Evolutionary conservation across 2,329 filamentous ascomycete species (phyloP), one percentile per base, ranked within the genome.

Genomic region (Colletotrichum chlorophyti): DNA sequence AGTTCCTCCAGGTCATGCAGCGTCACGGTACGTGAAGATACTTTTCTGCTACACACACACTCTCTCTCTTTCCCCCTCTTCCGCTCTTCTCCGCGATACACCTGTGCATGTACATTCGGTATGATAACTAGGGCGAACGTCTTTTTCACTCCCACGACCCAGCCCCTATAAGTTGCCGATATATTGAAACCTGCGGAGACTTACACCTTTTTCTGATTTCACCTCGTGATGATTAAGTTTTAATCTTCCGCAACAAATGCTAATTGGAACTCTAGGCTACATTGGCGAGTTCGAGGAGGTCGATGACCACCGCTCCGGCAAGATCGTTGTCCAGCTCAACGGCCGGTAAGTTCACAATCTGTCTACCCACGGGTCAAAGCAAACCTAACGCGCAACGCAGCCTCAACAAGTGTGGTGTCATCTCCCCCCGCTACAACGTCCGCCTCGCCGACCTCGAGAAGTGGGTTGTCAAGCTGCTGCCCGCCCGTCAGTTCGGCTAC

Each of bases 121-220:
- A 90, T 97, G 92, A 98, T 98, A 98, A 98, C 95, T 99, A 97
- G 94, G 77, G 91, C 90, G 89, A 92, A 87, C 87, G 89, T 94
- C 89, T 58, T 89, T 87, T 86, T 85, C 77, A 66, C 68, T 68
- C 77, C 84, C 80, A 97, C 93, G 91, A 90, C 88, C 85, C 89
- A 88, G 92, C 94, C 92, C 93, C 92, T 99, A 98, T 99, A 98
- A 98, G 88, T 96, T 88, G 87, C 92, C 94, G 95, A 96, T 91
- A 99, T 81, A 99, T 95, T n/a, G n/a, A n/a, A 78, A 82, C 91
- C 77, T 78, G 86, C 89, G 89, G 89, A 86, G 89, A 90, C 93
- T 97, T 96, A 97, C 93, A 97, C 90, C 90, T 96, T 92, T 87
- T 89, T 89, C 70, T 70, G 72, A 91, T 81, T 82, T 77, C 80